These are phyloP conservation scores for Fusarium sp. DNA, from an alignment of 2,329 filamentous ascomycete species.

Conservation along the genomic window DNA sequence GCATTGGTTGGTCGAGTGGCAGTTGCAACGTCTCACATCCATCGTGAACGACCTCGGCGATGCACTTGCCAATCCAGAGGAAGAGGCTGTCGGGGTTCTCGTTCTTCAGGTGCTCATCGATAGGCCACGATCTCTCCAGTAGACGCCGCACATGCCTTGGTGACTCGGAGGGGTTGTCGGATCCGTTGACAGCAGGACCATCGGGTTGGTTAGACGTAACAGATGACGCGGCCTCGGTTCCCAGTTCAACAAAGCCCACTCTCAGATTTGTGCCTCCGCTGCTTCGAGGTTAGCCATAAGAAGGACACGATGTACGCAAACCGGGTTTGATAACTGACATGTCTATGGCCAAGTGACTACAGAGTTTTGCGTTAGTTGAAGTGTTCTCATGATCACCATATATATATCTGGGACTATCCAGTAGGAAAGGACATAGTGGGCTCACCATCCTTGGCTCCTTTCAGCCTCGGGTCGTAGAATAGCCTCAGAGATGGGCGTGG, in stretches of 20 bases:
- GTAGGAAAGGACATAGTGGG: constrained; percentile 20
- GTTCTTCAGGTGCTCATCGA: constrained; percentile 80
- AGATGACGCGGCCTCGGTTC: constrained; percentile 54
- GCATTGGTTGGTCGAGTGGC: constrained; percentile 63
- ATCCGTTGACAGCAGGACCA: constrained; percentile 23
- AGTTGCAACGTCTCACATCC: constrained; percentile 64
- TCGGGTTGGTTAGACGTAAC: constrained; percentile 15
- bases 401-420: background rate
- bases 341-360: constrained; percentile 74
- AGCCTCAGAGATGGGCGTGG: constrained; percentile 74
- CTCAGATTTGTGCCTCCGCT: constrained; percentile 80
- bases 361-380: constrained; percentile 29
- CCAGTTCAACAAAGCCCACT: constrained; percentile 77
- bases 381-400: too few relatives aligned
- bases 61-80: constrained; percentile 84
- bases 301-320: background rate
- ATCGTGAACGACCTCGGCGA: constrained; percentile 79
- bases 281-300: constrained; percentile 55
- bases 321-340: constrained; percentile 66
- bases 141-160: constrained; percentile 67
- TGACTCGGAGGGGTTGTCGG: constrained; percentile 35
- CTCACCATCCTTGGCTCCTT: constrained; percentile 65
- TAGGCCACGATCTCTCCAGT: constrained; percentile 82
- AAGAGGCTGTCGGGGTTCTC: constrained; percentile 84
- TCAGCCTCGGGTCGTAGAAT: constrained; percentile 66